phyloP scores from a whole-genome alignment of 1,284 basidiomycete genomes.

The Entoloma clypeatum region DNA sequence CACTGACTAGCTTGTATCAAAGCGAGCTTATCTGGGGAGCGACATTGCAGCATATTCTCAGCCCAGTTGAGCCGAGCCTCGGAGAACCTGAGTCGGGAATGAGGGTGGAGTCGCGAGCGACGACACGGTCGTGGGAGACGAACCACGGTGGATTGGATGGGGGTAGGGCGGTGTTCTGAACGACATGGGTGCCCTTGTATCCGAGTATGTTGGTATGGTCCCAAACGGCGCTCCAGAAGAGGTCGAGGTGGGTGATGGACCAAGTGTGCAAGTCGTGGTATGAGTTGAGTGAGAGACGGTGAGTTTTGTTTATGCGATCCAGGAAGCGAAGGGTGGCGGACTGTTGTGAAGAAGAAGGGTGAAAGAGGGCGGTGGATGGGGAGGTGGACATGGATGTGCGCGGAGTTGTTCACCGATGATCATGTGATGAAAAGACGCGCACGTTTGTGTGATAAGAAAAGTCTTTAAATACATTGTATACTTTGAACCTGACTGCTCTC shows the following conservation, averaged over 20 bases:
- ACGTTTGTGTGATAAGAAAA: slow-evolving; percentile 22
- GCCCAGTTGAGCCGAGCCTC: slow-evolving; percentile 79
- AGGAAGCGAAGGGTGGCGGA: slow-evolving; percentile 60
- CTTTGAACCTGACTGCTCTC: slow-evolving; percentile 14
- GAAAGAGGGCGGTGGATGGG: slow-evolving; percentile 39
- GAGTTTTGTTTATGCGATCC: slow-evolving; percentile 50
- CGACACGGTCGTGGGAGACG: slow-evolving; percentile 13
- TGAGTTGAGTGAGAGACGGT: slow-evolving; percentile 44
- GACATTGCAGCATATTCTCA: slow-evolving; percentile 76
- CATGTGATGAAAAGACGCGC: slow-evolving; percentile 18
- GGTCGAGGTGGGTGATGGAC: slow-evolving; percentile 60
- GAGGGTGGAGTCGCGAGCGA: slow-evolving; percentile 16
- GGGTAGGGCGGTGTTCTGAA: slow-evolving; percentile 56
- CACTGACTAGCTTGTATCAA: slow-evolving; percentile 70
- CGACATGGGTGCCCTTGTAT: slow-evolving; percentile 54
- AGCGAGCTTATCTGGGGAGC: slow-evolving; percentile 58
- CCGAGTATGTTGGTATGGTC: slow-evolving; percentile 67
- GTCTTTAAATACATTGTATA: slow-evolving; percentile 9
- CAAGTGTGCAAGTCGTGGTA: slow-evolving; percentile 73
- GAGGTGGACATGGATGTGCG: slow-evolving; percentile 11
- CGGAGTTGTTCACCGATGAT: slow-evolving; percentile 9
- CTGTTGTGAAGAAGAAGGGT: slow-evolving; percentile 42
- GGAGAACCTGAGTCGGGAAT: slow-evolving; percentile 38
- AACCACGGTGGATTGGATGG: slow-evolving; percentile 78
- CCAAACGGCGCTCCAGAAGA: slow-evolving; percentile 81